Base-by-base conservation (phyloP, 129 eudicot species). In the Logfia minima region DNA sequence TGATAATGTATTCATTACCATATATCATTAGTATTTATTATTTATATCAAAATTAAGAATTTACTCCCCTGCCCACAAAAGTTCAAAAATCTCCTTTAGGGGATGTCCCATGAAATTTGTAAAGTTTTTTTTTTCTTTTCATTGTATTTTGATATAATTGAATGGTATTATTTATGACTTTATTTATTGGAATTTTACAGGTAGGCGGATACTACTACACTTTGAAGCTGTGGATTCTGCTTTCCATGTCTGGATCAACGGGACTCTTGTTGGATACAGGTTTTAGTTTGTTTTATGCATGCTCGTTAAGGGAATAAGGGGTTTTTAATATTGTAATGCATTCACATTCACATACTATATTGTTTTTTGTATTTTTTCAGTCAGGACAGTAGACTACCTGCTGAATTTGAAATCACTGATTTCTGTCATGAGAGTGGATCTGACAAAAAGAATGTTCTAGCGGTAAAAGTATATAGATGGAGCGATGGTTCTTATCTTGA, bases 221-320 rank as follows among this genome's bases (percentile, higher is more conserved):
- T 94, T 94, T 83, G 97, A 94, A 90, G 98, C 93, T 59, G 98
- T 87, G 75, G 98, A 94, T 84, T 94, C 98, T 83, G 98, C 98
- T 70, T 94, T 85, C 86, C 90, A 85, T 19, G 92, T 89, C n/a
- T 94, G 98, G 98, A 74, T 94, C 66, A 94, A 94, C 52, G 97
- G 97, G 65, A 60, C 77, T 67, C 93, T 85, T 61, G 88, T 88
- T 85, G 98, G 98, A 77, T 94, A 91, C 84, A 94, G 98, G 98
- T 94, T 75, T 78, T 21, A 90, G 96, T 89, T 78, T 73, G 16
- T 82, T 85, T 63, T 29, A 5, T 78, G 78, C 74, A 68, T 75
- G 59, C 21, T 53, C 37, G 13, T 78, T 69, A 45, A 35, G 75
- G 56, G 24, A 53, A 8, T 13, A 29, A 26, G 29, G 28, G 2